phyloP scores from a whole-genome alignment of 1,284 basidiomycete genomes.

The Agroathelia rolfsii region DNA sequence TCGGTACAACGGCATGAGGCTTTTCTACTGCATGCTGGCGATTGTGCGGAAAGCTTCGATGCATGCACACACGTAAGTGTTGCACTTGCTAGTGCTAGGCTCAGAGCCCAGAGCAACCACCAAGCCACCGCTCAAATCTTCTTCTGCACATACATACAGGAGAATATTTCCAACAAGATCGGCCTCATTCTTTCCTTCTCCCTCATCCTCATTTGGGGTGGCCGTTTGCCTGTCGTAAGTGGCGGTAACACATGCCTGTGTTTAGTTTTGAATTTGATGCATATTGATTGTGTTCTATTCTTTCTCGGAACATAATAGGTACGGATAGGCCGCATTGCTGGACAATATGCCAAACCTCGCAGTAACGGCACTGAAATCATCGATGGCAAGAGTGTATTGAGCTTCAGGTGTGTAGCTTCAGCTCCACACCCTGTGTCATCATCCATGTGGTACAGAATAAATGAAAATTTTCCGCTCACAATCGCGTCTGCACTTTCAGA shows the following conservation, averaged over 20 bases:
- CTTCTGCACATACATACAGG: too few relatives aligned
- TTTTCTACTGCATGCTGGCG: slow-evolving; percentile 93
- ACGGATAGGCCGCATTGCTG: slow-evolving; percentile 86
- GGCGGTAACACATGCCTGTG: slow-evolving; percentile 1
- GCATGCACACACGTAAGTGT: slow-evolving; percentile 74
- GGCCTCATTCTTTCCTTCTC: slow-evolving; percentile 94
- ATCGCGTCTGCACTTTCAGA: slow-evolving; percentile 28
- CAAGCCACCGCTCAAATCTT: too few relatives aligned
- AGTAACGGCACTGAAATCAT: slow-evolving; percentile 81
- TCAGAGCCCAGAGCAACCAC: too few relatives aligned
- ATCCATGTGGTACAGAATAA: too few relatives aligned
- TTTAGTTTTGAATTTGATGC: not conserved
- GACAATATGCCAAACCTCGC: slow-evolving; percentile 94
- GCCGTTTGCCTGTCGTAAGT: slow-evolving; percentile 77
- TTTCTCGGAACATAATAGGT: slow-evolving; percentile 34
- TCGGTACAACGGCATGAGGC: slow-evolving; percentile 82
- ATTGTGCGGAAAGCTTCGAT: slow-evolving; percentile 93
- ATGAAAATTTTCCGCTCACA: too few relatives aligned
- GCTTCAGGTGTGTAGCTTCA: slow-evolving; percentile 55
- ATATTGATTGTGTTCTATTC: slow-evolving; percentile 8
- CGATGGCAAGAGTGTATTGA: slow-evolving; percentile 58
- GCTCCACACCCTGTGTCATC: too few relatives aligned
- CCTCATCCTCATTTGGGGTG: slow-evolving; percentile 90
- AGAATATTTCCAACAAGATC: slow-evolving; percentile 90
- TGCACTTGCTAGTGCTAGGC: too few relatives aligned